These are phyloP conservation scores for Paramecium caudatum DNA, from an alignment of 73 alveolate species.

Conservation along the genomic window DNA sequence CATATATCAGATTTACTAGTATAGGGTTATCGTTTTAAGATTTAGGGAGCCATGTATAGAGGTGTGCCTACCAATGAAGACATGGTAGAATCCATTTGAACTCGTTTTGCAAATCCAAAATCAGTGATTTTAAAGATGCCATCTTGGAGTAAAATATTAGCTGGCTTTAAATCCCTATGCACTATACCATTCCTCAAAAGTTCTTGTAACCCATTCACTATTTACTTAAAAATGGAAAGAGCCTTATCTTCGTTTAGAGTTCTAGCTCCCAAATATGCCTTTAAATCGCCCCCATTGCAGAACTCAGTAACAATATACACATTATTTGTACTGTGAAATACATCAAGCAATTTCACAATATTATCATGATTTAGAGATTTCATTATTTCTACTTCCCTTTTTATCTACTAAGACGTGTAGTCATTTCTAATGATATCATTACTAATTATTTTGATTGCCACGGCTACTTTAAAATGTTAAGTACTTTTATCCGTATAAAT, in stretches of 20 bases:
- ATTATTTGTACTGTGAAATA: conserved; percentile 72
- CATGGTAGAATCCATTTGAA: conserved; percentile 65
- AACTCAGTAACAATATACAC: conserved; percentile 70
- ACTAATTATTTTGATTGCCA: conserved; percentile 72
- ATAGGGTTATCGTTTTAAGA: conserved; percentile 82
- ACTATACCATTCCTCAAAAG: conserved; percentile 70
- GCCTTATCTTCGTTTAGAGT: conserved; percentile 52
- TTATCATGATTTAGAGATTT: conserved; percentile 66
- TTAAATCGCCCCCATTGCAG: conserved; percentile 73
- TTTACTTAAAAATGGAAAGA: conserved; percentile 55
- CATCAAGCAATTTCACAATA: conserved; percentile 66
- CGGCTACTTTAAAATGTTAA: not conserved
- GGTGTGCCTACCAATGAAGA: conserved; percentile 91
- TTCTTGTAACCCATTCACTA: conserved; percentile 61
- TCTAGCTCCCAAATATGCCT: conserved; percentile 32
- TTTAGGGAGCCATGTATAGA: conserved; percentile 89
- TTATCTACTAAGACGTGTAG: conserved; percentile 59
- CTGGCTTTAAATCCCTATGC: conserved; percentile 75
- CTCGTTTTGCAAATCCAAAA: conserved; percentile 77
- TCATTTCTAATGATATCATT: conserved; percentile 53
- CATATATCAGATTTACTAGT: conserved; percentile 89
- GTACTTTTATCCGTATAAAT: conserved; percentile 41
- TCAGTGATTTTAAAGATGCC: conserved; percentile 75
- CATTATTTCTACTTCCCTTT: conserved; percentile 69
- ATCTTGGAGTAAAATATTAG: conserved; percentile 66